Base-by-base conservation (phyloP, 345 rosid species). In the Acer campestre region DNA sequence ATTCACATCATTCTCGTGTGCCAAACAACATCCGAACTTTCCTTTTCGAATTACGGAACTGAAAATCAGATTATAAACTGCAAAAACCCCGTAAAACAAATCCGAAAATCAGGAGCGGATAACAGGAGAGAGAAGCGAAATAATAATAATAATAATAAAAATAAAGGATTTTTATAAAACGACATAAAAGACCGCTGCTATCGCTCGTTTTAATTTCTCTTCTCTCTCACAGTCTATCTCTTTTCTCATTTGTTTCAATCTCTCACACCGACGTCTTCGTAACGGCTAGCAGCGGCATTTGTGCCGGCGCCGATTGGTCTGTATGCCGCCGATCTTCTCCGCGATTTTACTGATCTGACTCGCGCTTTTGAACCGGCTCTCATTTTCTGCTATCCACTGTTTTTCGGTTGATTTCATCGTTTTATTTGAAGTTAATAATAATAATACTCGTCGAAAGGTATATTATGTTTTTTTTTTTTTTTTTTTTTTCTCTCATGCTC, bases 211-310 rank as follows among this genome's bases (percentile, higher is more conserved):
- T 35, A 35, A 35, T 51, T 16, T 62, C 67, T 4, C 13, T 35
- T 42, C 58, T 5, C 67, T 23, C 35, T 31, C 14, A 56, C 16
- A 35, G 27, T 76, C 68, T 61, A 42, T 63, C 56, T 61, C 25
- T 78, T 49, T 67, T 67, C 73, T 81, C 71, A 9, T 42, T 42
- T 8, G 46, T 42, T 42, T 42, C 46, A 42, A 8, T 79, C 78
- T 17, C 72, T 74, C 65, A 61, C 69, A 46, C 82, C 80, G 85
- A 84, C 88, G 88, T 78, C 84, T 70, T 82, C 76, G 81, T 59
- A 86, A 86, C 79, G 86, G 88, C 82, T 88, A 64, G 75, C 84
- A 66, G 76, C 74, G 78, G 61, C 81, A 79, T 73, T 75, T 65
- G n/a, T 83, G 82, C 84, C 82, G 80, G 78, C 72, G 78, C 63